Evolutionary conservation across 352 stramenopile species (phyloP).

Genomic region (Elongisporangium undulatum): DNA sequence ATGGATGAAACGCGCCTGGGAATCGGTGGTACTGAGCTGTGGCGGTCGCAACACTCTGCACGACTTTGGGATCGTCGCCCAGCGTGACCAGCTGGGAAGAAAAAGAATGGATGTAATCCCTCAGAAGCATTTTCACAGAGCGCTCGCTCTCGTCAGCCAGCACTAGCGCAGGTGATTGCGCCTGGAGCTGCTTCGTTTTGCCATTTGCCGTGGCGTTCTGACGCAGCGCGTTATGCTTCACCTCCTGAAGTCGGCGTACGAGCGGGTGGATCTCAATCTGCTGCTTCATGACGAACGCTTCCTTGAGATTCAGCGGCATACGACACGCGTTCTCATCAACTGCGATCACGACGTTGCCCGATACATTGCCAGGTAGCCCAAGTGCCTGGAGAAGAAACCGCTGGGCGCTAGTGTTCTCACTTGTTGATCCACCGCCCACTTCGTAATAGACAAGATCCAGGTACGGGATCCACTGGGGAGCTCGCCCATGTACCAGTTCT

Average conservation of each 20-base stretch:
- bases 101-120: constrained; percentile 52
- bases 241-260: constrained; percentile 47
- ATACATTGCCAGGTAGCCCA: constrained; percentile 9
- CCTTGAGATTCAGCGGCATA: constrained; percentile 52
- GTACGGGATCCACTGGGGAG: constrained; percentile 47
- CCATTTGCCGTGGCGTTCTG: constrained; percentile 8
- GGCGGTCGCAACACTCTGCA: neutral
- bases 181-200: neutral
- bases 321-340: constrained; percentile 44
- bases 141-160: constrained; percentile 43
- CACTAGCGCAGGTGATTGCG: constrained; percentile 19
- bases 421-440: constrained; percentile 18
- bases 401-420: constrained; percentile 40
- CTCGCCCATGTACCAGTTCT: constrained; percentile 36
- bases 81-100: constrained; percentile 53
- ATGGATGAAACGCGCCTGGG: neutral
- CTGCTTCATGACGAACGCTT: constrained; percentile 64
- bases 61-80: constrained; percentile 28
- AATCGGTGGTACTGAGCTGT: neutral
- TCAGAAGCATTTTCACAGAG: constrained; percentile 48
- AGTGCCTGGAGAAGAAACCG: constrained; percentile 41
- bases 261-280: constrained; percentile 62
- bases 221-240: constrained; percentile 45
- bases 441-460: constrained; percentile 63
- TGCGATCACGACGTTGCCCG: constrained; percentile 60